Conservation (phyloP, 2,329 filamentous ascomycete genomes). For the Dactylellina leptospora region DNA sequence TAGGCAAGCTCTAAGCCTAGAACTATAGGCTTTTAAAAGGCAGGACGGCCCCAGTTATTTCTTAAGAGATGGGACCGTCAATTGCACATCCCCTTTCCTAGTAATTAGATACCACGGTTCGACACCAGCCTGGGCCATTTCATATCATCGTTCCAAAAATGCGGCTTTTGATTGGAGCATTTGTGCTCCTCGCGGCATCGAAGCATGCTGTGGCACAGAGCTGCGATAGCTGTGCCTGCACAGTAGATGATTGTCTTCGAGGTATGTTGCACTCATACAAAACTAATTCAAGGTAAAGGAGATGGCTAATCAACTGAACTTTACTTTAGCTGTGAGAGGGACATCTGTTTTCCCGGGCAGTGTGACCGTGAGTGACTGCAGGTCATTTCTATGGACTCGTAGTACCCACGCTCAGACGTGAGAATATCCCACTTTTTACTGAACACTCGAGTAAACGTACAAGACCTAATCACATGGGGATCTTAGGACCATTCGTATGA, state of each 20-base stretch:
- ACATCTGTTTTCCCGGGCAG: not conserved
- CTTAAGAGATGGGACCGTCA: too few relatives aligned
- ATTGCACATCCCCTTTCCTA: not conserved
- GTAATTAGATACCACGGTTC: not conserved
- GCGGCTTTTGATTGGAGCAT: conserved; percentile 15
- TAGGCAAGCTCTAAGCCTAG: not conserved
- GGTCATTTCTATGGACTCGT: conserved; percentile 27
- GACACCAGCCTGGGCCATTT: not conserved
- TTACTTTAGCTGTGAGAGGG: conserved; percentile 11
- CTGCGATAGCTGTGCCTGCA: conserved; percentile 13
- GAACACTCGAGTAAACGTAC: not conserved
- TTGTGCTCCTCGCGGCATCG: conserved; percentile 8
- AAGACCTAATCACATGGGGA: not conserved
- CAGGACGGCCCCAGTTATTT: not conserved
- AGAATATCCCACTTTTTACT: not conserved
- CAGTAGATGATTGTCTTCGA: conserved; percentile 12
- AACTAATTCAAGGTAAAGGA: not conserved
- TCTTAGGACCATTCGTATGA: conserved; percentile 7
- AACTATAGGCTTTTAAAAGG: not conserved
- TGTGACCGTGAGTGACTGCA: conserved; percentile 3
- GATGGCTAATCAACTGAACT: not conserved
- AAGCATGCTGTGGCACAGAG: conserved; percentile 1
- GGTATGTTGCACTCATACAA: conserved; percentile 12
- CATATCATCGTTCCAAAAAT: not conserved
- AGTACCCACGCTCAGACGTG: conserved; percentile 13